Evolutionary conservation across 2,329 filamentous ascomycete genomes (phyloP).

Genomic region (Fusarium piperis): DNA sequence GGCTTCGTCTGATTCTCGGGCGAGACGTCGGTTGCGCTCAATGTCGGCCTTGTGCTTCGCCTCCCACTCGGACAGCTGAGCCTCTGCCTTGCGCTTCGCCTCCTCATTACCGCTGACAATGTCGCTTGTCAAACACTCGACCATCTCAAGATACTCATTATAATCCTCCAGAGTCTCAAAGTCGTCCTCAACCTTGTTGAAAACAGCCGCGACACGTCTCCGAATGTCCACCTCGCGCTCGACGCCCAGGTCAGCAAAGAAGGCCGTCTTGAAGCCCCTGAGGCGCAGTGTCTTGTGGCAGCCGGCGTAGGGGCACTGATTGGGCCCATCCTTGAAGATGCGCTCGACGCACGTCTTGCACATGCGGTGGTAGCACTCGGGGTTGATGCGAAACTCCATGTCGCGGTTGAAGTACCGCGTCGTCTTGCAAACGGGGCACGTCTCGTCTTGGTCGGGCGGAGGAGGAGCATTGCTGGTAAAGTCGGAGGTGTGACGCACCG

Average conservation of each 20-base stretch:
- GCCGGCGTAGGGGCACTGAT: constrained; percentile 89
- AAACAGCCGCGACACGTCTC: constrained; percentile 78
- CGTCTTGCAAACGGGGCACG: constrained; percentile 97
- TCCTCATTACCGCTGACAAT: constrained; percentile 78
- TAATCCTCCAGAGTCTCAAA: constrained; percentile 85
- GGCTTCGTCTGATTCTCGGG: constrained; percentile 64
- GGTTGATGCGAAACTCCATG: constrained; percentile 96
- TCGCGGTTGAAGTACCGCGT: constrained; percentile 93
- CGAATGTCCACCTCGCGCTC: constrained; percentile 96
- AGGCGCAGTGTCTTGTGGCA: constrained; percentile 89
- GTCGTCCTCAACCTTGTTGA: constrained; percentile 91
- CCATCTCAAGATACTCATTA: constrained; percentile 94
- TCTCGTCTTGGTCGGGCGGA: constrained; percentile 64
- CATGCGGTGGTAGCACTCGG: constrained; percentile 99
- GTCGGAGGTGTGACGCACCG: constrained; percentile 42
- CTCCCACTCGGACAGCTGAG: constrained; percentile 69
- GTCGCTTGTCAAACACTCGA: constrained; percentile 91
- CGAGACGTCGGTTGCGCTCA: constrained; percentile 67
- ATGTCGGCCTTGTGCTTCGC: constrained; percentile 76
- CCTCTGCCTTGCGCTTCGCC: constrained; percentile 61
- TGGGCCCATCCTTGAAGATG: constrained; percentile 91
- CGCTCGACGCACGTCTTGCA: constrained; percentile 95
- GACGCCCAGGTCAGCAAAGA: constrained; percentile 86
- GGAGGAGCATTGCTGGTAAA: constrained; percentile 7
- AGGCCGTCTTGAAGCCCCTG: constrained; percentile 84